These are phyloP conservation scores for Cetraspora pellucida DNA, from an alignment of 192 early-diverging fungal species.

Conservation along the genomic window DNA sequence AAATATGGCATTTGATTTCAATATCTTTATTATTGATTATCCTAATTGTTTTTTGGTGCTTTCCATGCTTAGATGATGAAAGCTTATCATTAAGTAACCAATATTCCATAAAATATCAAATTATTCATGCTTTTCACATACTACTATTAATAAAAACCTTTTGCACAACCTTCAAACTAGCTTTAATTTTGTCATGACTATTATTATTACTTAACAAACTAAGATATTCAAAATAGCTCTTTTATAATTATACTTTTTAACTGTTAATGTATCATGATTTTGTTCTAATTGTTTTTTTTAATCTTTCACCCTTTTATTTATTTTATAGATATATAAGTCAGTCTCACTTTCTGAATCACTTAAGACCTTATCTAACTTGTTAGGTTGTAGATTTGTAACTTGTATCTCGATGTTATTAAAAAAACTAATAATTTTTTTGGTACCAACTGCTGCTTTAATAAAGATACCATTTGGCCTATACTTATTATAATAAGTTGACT, in stretches of 20 bases:
- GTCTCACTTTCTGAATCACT: not conserved
- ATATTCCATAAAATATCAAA: not conserved
- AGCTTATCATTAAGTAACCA: not conserved
- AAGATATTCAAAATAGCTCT: too few relatives aligned
- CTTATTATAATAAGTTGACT: constrained; percentile 10
- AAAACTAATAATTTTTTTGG: constrained; percentile 11
- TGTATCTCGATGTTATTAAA: too few relatives aligned
- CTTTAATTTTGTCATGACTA: not conserved
- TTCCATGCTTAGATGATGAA: not conserved
- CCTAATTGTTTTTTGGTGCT: constrained; percentile 6
- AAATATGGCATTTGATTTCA: constrained; percentile 8
- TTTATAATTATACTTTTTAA: constrained; percentile 7
- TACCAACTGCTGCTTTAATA: not conserved
- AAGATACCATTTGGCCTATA: not conserved
- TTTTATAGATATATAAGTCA: not conserved
- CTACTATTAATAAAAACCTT: not conserved
- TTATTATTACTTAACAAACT: not conserved
- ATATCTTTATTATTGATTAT: constrained; percentile 13
- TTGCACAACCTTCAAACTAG: not conserved
- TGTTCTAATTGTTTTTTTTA: not conserved
- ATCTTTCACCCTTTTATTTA: not conserved
- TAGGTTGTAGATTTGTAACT: not conserved
- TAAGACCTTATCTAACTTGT: not conserved
- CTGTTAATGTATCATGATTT: not conserved
- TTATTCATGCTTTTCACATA: not conserved